Evolutionary conservation across 1,284 basidiomycete genomes (phyloP).

Genomic region (Entoloma clypeatum): DNA sequence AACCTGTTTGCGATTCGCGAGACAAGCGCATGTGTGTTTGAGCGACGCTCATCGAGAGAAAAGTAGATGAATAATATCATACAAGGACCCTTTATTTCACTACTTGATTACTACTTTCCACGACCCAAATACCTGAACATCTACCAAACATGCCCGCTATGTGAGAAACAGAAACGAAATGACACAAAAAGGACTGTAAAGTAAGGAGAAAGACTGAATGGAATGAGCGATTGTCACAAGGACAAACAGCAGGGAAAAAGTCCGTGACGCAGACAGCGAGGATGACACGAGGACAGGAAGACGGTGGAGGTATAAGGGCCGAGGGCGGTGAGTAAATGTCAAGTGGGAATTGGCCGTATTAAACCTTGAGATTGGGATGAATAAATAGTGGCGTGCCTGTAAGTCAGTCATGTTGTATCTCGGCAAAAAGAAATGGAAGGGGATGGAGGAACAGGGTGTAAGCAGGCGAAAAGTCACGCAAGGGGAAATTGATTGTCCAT

Average conservation of each 20-base stretch:
- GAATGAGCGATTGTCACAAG: constrained; percentile 7
- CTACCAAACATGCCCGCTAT: constrained; percentile 17
- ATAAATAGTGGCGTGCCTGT: constrained; percentile 19
- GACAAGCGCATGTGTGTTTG: too few species aligned
- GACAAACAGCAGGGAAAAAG: constrained; percentile 16
- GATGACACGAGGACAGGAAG: constrained; percentile 16
- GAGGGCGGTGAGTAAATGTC: constrained; percentile 18
- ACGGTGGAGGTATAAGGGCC: constrained; percentile 13
- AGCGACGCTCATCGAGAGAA: constrained; percentile 1
- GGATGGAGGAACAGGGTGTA: neutral
- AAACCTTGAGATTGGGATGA: constrained; percentile 14
- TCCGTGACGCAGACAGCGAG: constrained; percentile 18
- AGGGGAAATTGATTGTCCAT: constrained; percentile 21
- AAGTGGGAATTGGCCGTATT: constrained; percentile 11
- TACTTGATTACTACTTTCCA: constrained; percentile 21
- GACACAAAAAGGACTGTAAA: constrained; percentile 14
- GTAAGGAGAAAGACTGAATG: constrained; percentile 4
- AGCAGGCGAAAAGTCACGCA: neutral
- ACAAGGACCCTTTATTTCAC: constrained; percentile 21
- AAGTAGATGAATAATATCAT: constrained; percentile 13
- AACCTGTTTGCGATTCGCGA: too few species aligned
- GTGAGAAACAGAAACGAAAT: constrained; percentile 7
- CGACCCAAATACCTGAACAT: constrained; percentile 16
- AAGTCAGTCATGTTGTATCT: constrained; percentile 18
- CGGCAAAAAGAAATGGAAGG: neutral